Conservation (phyloP, 371 early-diverging fungal species). For the Actinomucor elegans region DNA sequence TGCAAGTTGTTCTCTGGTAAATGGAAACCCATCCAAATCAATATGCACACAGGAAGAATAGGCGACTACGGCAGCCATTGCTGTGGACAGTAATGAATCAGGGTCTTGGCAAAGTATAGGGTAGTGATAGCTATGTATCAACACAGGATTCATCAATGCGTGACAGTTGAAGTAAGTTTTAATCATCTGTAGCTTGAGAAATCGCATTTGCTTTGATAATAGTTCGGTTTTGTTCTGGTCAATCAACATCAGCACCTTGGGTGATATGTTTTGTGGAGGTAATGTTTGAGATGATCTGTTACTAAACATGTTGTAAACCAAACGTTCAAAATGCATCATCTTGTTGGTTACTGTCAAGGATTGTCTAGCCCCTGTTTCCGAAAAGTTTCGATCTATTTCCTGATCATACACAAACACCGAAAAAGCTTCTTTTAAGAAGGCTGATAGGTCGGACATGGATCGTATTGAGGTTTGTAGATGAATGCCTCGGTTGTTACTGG, state of each 20-base stretch:
- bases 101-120: slow-evolving; percentile 12
- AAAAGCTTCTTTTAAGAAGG: slow-evolving; percentile 9
- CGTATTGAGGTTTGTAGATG: slow-evolving; percentile 12
- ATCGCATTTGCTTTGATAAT: neutral
- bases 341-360: neutral
- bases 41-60: slow-evolving; percentile 25
- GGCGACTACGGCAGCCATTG: slow-evolving; percentile 19
- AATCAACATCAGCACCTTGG: neutral
- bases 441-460: slow-evolving; percentile 16
- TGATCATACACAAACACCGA: neutral
- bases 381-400: neutral
- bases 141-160: slow-evolving; percentile 15
- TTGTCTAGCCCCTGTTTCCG: neutral
- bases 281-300: no score
- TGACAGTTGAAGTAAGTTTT: slow-evolving; percentile 27
- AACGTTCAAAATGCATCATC: neutral
- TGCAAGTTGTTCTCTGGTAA: slow-evolving; percentile 17
- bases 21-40: slow-evolving; percentile 2
- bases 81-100: slow-evolving; percentile 19
- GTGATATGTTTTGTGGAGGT: no score
- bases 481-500: slow-evolving; percentile 5
- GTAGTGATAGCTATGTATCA: slow-evolving; percentile 23
- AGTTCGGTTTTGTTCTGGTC: no score
- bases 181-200: slow-evolving; percentile 8
- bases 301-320: neutral